These are phyloP conservation scores for Neoscytalidium dimidiatum DNA, from an alignment of 2,329 filamentous ascomycete genomes.

Conservation along the genomic window DNA sequence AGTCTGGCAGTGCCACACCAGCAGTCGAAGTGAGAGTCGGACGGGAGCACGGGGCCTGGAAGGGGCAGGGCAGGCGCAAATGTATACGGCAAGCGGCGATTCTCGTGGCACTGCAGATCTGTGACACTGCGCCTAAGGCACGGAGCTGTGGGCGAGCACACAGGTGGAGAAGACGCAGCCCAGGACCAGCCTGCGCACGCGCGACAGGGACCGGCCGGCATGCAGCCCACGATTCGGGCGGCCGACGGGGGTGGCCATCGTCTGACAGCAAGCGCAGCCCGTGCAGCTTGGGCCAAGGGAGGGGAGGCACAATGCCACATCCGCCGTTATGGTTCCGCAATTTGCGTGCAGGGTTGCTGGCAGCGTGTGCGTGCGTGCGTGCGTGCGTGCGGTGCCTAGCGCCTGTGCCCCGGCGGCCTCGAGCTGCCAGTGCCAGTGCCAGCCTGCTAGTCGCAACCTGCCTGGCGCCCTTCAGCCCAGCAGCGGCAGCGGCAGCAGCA, in stretches of 20 bases:
- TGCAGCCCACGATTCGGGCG: slow-evolving; percentile 10
- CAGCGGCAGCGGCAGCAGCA: neutral
- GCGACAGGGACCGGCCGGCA: slow-evolving; percentile 14
- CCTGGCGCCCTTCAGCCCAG: neutral
- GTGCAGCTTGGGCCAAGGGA: slow-evolving; percentile 11
- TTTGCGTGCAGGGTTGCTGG: slow-evolving; percentile 14
- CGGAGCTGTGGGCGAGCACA: slow-evolving; percentile 12
- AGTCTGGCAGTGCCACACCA: neutral
- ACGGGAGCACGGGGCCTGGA: slow-evolving; percentile 18
- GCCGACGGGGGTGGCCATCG: slow-evolving; percentile 5
- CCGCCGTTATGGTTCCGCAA: slow-evolving; percentile 17
- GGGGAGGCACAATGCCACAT: neutral
- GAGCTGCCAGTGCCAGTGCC: neutral
- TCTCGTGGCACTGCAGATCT: slow-evolving; percentile 27
- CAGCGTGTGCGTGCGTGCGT: neutral
- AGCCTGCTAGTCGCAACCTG: no score
- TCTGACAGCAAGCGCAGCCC: slow-evolving; percentile 11
- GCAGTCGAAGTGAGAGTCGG: neutral
- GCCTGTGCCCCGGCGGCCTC: no score
- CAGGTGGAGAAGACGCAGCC: slow-evolving; percentile 4
- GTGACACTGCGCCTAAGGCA: slow-evolving; percentile 17
- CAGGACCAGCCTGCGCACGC: slow-evolving; percentile 4
- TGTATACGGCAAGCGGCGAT: slow-evolving; percentile 28
- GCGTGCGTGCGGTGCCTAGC: neutral
- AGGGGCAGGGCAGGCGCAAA: slow-evolving; percentile 16